Percentiles rank a stretch among this genome's conserved stretches.
Conservation (phyloP, 2,329 filamentous ascomycete genomes). For the Xylaria sp. region DNA sequence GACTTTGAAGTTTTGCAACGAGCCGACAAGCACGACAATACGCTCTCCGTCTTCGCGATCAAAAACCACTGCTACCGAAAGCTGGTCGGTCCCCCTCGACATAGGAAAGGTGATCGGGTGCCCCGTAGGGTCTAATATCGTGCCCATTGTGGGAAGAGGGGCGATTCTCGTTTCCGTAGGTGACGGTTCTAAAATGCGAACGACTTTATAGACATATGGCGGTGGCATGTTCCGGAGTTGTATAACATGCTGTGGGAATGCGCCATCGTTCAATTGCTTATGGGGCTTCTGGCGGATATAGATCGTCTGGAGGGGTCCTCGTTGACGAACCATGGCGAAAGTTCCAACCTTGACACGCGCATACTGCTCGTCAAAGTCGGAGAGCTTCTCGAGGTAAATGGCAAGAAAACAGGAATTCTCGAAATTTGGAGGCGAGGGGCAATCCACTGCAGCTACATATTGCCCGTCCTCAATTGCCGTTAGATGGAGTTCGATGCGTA, state of each 20-base stretch:
- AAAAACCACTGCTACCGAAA: background rate
- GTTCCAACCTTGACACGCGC: slow-evolving; percentile 41
- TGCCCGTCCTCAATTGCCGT: slow-evolving; percentile 32
- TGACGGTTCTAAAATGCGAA: background rate
- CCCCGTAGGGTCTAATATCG: background rate
- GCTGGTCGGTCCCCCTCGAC: background rate
- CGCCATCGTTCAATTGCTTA: slow-evolving; percentile 31
- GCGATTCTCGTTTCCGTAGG: background rate
- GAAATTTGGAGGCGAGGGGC: slow-evolving; percentile 48
- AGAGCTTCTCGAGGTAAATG: slow-evolving; percentile 48
- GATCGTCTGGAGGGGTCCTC: slow-evolving; percentile 41
- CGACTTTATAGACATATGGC: background rate
- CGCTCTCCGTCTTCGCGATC: background rate
- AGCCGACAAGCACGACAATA: background rate
- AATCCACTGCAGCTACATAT: slow-evolving; percentile 49
- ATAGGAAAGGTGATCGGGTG: background rate
- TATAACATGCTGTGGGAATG: slow-evolving; percentile 33
- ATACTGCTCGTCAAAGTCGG: slow-evolving; percentile 42
- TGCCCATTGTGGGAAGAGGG: background rate
- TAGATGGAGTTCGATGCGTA: slow-evolving; percentile 44
- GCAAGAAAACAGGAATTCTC: slow-evolving; percentile 46
- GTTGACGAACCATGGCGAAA: slow-evolving; percentile 38
- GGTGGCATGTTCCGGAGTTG: background rate
- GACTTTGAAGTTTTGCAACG: background rate
- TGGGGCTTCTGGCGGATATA: slow-evolving; percentile 47